These are phyloP conservation scores for Wallacemonas sp. DNA, from an alignment of 208 protist genomes.

Conservation along the genomic window DNA sequence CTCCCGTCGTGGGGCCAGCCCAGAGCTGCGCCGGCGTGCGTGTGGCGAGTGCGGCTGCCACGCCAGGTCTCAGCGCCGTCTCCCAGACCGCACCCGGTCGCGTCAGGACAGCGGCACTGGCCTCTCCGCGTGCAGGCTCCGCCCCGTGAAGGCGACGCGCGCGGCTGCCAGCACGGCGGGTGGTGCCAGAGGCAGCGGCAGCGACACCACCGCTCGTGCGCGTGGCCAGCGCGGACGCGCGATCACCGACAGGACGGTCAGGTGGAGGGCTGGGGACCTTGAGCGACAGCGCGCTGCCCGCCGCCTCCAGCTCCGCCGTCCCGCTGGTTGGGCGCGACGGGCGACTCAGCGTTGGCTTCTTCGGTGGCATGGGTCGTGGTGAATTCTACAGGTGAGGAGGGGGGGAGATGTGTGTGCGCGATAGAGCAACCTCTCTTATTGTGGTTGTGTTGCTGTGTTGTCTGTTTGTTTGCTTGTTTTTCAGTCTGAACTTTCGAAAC, in stretches of 20 bases:
- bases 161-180: slow-evolving; percentile 9
- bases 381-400: too few relatives aligned
- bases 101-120: slow-evolving; percentile 1
- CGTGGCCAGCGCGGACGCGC: background rate
- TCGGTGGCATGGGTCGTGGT: slow-evolving; percentile 10
- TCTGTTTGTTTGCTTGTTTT: background rate
- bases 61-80: slow-evolving; percentile 1
- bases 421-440: too few relatives aligned
- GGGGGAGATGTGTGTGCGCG: too few relatives aligned
- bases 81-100: background rate
- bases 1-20: background rate
- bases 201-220: background rate
- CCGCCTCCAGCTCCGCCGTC: background rate
- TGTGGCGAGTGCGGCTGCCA: slow-evolving; percentile 15
- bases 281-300: slow-evolving; percentile 8
- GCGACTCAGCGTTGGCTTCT: slow-evolving; percentile 11
- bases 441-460: background rate
- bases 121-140: background rate
- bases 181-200: background rate
- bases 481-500: too few relatives aligned
- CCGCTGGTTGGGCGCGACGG: slow-evolving; percentile 8
- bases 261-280: slow-evolving; percentile 15
- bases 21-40: background rate
- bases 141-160: background rate
- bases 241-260: background rate